Conservation (phyloP, 2,329 filamentous ascomycete genomes). For the Hypoxylon sp. region DNA sequence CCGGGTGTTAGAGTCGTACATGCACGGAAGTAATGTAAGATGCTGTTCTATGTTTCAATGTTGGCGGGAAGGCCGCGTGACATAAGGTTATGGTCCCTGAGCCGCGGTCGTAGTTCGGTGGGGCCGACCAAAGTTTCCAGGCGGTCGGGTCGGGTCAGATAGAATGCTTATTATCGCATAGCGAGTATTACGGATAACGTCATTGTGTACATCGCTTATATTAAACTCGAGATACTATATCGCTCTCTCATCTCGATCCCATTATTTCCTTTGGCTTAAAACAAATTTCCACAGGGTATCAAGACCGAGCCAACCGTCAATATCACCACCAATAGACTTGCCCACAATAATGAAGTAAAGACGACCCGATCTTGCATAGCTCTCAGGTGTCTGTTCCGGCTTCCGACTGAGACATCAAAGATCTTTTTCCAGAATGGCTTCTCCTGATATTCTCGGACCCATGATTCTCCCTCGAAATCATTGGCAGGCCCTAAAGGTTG, state of each 20-base stretch:
- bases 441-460: slow-evolving; percentile 51
- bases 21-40: neutral
- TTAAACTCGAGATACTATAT: neutral
- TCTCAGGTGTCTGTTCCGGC: slow-evolving; percentile 54
- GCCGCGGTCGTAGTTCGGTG: slow-evolving; percentile 9
- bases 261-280: slow-evolving; percentile 20
- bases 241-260: neutral
- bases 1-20: neutral
- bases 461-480: slow-evolving; percentile 53
- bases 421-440: slow-evolving; percentile 51
- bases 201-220: neutral
- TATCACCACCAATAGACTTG: slow-evolving; percentile 51
- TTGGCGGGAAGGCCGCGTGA: slow-evolving; percentile 11
- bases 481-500: slow-evolving; percentile 57
- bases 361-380: slow-evolving; percentile 56
- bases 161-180: slow-evolving; percentile 23
- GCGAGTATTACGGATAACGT: slow-evolving; percentile 5
- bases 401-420: slow-evolving; percentile 51
- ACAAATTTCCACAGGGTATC: slow-evolving; percentile 49
- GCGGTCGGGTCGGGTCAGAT: slow-evolving; percentile 20
- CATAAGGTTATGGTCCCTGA: slow-evolving; percentile 19
- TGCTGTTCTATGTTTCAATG: neutral
- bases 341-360: slow-evolving; percentile 55
- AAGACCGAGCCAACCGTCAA: slow-evolving; percentile 54
- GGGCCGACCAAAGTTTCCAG: slow-evolving; percentile 26